These are phyloP conservation scores for Orbilia quercus DNA, from an alignment of 2,329 filamentous ascomycete genomes.

Conservation along the genomic window DNA sequence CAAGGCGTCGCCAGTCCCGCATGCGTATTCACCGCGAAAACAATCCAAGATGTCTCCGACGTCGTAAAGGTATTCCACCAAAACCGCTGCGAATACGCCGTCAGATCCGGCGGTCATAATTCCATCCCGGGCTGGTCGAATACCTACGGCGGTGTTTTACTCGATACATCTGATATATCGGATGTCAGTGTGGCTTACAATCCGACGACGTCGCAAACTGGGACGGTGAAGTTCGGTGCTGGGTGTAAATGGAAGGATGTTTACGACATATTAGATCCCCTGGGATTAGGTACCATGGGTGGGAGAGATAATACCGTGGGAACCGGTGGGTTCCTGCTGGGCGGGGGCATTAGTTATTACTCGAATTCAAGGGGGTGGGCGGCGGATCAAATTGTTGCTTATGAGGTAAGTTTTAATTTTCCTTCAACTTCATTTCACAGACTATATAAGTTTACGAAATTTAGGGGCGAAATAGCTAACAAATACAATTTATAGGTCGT, in stretches of 20 bases:
- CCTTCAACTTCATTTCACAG: not conserved
- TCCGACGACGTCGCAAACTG: conserved; percentile 57
- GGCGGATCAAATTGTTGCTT: conserved; percentile 35
- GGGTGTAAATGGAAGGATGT: conserved; percentile 64
- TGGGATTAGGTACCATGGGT: conserved; percentile 62
- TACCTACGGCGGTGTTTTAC: conserved; percentile 62
- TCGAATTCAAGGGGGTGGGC: conserved; percentile 57
- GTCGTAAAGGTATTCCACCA: conserved; percentile 62
- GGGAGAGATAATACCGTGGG: conserved; percentile 63
- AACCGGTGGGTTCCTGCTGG: conserved; percentile 62
- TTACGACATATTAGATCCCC: conserved; percentile 62
- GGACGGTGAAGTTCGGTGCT: conserved; percentile 62
- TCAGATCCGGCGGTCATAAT: conserved; percentile 64
- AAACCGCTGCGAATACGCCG: conserved; percentile 62
- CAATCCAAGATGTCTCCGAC: conserved; percentile 63
- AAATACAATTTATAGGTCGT: conserved; percentile 24
- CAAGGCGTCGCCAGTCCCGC: conserved; percentile 30
- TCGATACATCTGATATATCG: conserved; percentile 39
- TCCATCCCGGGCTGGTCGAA: conserved; percentile 62
- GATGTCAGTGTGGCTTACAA: conserved; percentile 59
- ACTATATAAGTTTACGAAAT: too few species aligned
- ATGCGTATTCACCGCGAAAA: conserved; percentile 54
- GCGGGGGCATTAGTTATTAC: conserved; percentile 64
- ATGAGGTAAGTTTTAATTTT: conserved; percentile 33
- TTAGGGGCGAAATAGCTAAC: not conserved